Conservation (phyloP, 2,329 filamentous ascomycete genomes). For the Graphilbum fragrans region DNA sequence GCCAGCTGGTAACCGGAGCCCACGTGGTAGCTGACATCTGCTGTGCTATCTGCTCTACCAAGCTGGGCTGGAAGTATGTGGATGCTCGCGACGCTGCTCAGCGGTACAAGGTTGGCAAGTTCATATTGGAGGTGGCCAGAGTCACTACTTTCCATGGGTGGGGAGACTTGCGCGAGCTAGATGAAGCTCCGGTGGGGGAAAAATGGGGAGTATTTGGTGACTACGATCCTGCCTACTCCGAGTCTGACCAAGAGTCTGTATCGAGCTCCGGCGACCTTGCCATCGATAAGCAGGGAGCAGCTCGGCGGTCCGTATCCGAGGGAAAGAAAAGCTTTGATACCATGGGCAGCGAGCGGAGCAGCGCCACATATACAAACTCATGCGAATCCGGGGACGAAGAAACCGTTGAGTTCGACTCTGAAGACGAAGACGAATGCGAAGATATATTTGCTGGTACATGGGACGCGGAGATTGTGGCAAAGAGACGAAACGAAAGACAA, state of each 20-base stretch:
- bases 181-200: slow-evolving; percentile 2
- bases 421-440: slow-evolving; percentile 55
- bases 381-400: too few relatives aligned
- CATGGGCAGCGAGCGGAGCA: too few relatives aligned
- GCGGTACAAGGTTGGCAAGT: slow-evolving; percentile 58
- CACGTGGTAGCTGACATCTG: slow-evolving; percentile 53
- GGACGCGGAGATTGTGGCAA: slow-evolving; percentile 40
- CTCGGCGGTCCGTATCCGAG: too few relatives aligned
- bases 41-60: slow-evolving; percentile 41
- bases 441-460: slow-evolving; percentile 52
- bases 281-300: too few relatives aligned
- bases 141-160: slow-evolving; percentile 40
- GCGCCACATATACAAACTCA: too few relatives aligned
- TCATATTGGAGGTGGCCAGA: slow-evolving; percentile 50
- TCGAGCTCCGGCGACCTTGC: slow-evolving; percentile 10
- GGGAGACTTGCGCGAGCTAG: slow-evolving; percentile 29
- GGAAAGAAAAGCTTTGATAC: too few relatives aligned
- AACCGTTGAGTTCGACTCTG: slow-evolving; percentile 43
- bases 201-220: too few relatives aligned
- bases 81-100: slow-evolving; percentile 47
- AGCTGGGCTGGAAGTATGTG: slow-evolving; percentile 58
- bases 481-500: slow-evolving; percentile 28
- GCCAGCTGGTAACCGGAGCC: slow-evolving; percentile 48
- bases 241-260: slow-evolving; percentile 10
- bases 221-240: neutral